Percentiles rank a stretch among this genome's conserved stretches.
phyloP scores from a whole-genome alignment of 805 yeast species.

The Wickerhamomyces chaumierensis region DNA sequence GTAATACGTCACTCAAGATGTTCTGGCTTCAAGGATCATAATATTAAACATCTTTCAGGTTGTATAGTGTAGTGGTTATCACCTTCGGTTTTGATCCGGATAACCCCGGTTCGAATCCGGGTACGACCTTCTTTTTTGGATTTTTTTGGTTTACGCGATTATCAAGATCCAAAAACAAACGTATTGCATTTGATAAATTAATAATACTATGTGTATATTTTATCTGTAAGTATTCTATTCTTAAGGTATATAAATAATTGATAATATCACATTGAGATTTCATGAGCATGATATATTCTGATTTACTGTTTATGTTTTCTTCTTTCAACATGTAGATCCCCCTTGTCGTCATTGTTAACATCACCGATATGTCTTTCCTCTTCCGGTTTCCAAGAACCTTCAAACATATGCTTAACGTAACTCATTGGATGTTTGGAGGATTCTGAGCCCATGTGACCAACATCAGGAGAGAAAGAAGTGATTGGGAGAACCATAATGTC shows the following conservation, averaged over 20 bases:
- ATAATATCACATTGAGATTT: not conserved
- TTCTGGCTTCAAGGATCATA: no score
- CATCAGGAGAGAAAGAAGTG: slow-evolving; percentile 58
- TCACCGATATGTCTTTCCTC: slow-evolving; percentile 6
- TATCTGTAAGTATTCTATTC: no score
- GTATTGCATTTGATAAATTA: no score
- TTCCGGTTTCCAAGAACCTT: slow-evolving; percentile 49
- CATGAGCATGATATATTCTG: not conserved
- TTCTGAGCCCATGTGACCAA: slow-evolving; percentile 57
- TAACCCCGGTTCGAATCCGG: slow-evolving; percentile 85
- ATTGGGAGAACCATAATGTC: slow-evolving; percentile 67
- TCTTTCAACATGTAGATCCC: not conserved
- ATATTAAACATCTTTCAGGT: no score
- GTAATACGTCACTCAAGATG: no score
- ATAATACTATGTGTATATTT: no score
- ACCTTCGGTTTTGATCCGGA: slow-evolving; percentile 51
- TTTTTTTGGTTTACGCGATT: no score
- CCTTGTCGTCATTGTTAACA: not conserved
- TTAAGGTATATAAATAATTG: not conserved
- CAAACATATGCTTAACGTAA: slow-evolving; percentile 50
- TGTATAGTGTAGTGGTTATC: slow-evolving; percentile 52
- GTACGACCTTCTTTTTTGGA: slow-evolving; percentile 45
- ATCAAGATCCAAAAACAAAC: no score
- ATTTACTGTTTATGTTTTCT: slow-evolving; percentile 1
- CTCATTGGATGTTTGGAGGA: slow-evolving; percentile 33